Evolutionary conservation across 2,329 filamentous ascomycete genomes (phyloP).

Genomic region (Fusarium praegraminearum): DNA sequence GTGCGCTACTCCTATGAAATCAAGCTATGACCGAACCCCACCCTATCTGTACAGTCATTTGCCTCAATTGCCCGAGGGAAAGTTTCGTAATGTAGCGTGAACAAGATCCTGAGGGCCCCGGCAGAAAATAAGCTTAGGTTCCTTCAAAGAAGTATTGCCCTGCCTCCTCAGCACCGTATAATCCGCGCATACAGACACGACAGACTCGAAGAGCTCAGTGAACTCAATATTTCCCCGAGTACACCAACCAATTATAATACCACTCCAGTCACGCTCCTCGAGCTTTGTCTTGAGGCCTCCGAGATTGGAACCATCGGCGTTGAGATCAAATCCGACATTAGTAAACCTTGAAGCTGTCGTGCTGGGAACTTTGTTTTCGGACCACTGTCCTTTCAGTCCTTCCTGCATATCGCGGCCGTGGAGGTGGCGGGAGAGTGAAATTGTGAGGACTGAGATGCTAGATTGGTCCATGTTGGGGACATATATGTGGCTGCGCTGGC

Average conservation of each 20-base stretch:
- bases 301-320: slow-evolving; percentile 1
- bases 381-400: slow-evolving; percentile 15
- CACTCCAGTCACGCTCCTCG: not conserved
- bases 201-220: slow-evolving; percentile 17
- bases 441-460: not conserved
- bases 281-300: not conserved
- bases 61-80: not conserved
- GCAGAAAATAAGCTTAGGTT: slow-evolving; percentile 29
- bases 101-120: slow-evolving; percentile 12
- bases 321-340: slow-evolving; percentile 22
- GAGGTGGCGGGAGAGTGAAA: slow-evolving; percentile 16
- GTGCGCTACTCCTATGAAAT: not conserved
- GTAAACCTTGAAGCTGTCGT: slow-evolving; percentile 1
- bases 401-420: not conserved
- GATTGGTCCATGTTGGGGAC: not conserved
- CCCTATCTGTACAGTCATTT: not conserved
- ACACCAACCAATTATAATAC: slow-evolving; percentile 20
- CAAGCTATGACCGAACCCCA: not conserved
- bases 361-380: not conserved
- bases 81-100: slow-evolving; percentile 16
- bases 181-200: not conserved
- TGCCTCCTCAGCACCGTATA: not conserved
- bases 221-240: slow-evolving; percentile 10
- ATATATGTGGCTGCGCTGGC: too few species aligned
- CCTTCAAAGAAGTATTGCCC: not conserved